Evolutionary conservation across 2,329 filamentous ascomycete genomes (phyloP), one percentile per base, ranked within the genome.

Genomic region (Ascochyta lentis): DNA sequence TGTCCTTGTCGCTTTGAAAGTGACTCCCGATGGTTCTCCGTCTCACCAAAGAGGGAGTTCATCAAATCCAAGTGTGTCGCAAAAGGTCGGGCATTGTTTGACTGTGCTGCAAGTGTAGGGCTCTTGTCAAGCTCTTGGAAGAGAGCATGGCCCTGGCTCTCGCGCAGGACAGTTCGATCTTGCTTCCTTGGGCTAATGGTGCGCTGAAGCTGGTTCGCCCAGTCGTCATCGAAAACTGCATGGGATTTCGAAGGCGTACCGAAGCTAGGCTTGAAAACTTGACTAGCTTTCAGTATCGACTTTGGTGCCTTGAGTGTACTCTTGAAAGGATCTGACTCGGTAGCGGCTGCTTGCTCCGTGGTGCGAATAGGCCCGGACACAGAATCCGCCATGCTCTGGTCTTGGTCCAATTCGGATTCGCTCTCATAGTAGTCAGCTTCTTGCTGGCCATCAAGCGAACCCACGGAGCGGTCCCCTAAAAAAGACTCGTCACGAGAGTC

Each of bases 151-250:
- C 80, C 81, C 66, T 88, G 89, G 77, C 78, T 89, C 80, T 82
- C 88, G 77, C 78, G 82, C 31, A 95, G 80, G 26, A 88, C 89
- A 56, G 84, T 82, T 60, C 94, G 90, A 78, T 97, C 90, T 69
- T 95, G 89, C 80, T 98, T 98, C 71, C 91, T 88, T 6, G 95
- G 94, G 69, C 92, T 96, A 65, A 98, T 92, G 6, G 95, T 98
- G 64, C 92, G 92, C 74, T 92, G 91, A 61, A 99, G 83, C 79
- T 97, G 93, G 66, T 95, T 90, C 65, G 92, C 89, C 95, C 95
- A 99, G 73, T 96, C 90, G 56, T 93, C 91, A 49, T 89, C 90
- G 61, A 84, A 80, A 65, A 81, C 76, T 47, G 81, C 79, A 58
- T 79, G 75, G 54, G 76, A 73, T 75, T 86, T 85, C 24, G 80